Evolutionary conservation across 225 moss, liverwort and hornwort species (phyloP).

Genomic region (Thuidium tamariscinum): DNA sequence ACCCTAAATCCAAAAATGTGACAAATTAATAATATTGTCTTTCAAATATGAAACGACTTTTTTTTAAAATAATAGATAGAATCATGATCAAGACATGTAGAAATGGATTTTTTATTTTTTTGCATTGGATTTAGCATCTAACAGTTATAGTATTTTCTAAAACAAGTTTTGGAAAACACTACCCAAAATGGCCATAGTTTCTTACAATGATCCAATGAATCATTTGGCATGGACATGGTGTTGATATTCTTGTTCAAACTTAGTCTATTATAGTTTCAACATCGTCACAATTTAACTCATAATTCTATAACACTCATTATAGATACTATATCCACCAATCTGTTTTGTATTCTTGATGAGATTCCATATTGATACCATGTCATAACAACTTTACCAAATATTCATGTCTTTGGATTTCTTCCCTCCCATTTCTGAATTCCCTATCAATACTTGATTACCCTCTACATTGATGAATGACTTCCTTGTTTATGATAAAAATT

Average conservation of each 20-base stretch:
- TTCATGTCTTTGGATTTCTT: not conserved
- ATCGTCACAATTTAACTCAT: not conserved
- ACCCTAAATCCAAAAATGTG: too few relatives aligned
- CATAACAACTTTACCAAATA: fast-evolving
- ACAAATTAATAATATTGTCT: too few relatives aligned
- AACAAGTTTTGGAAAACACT: too few relatives aligned
- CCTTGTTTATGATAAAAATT: not conserved
- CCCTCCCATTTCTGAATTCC: fast-evolving
- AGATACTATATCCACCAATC: not conserved
- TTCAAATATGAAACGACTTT: too few relatives aligned
- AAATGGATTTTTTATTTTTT: too few relatives aligned
- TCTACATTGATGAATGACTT: fast-evolving
- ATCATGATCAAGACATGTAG: too few relatives aligned
- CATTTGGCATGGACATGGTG: too few relatives aligned
- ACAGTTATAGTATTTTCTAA: too few relatives aligned
- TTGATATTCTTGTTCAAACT: not conserved
- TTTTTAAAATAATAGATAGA: too few relatives aligned
- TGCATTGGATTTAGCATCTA: too few relatives aligned
- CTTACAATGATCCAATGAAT: too few relatives aligned
- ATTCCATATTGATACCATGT: not conserved
- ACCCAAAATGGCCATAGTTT: too few relatives aligned
- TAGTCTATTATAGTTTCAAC: not conserved
- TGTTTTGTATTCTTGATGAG: not conserved
- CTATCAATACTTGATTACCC: not conserved
- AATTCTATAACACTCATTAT: not conserved